Percentiles rank a stretch among this genome's conserved stretches.
Conservation (phyloP, 805 yeast species). For the Cephaloascus albidus region DNA sequence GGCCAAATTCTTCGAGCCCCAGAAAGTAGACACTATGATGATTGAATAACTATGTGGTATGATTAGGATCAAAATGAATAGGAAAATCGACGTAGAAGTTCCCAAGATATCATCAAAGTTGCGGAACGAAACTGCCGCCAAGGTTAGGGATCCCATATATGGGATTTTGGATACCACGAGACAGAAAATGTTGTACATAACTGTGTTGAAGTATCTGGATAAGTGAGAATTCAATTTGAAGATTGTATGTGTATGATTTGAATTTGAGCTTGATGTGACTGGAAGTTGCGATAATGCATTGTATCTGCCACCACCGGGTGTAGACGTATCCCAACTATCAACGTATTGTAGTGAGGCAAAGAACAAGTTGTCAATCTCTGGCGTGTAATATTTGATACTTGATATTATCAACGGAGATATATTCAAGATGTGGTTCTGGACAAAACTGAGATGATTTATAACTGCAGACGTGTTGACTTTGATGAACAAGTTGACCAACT, state of each 20-base stretch:
- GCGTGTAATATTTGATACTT: constrained; percentile 21
- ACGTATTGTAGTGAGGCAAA: constrained; percentile 25
- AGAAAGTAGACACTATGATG: constrained; percentile 29
- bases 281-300: no score
- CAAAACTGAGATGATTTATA: constrained; percentile 8
- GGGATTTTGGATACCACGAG: constrained; percentile 29
- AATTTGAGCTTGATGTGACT: no score
- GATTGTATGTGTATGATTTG: no score
- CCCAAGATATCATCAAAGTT: constrained; percentile 37
- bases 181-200: constrained; percentile 17
- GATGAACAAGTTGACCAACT: no score
- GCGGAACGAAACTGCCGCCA: constrained; percentile 33
- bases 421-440: constrained; percentile 22
- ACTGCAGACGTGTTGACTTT: no score
- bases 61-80: constrained; percentile 23
- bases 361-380: constrained; percentile 30
- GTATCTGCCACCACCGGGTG: no score
- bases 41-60: constrained; percentile 25
- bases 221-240: no score
- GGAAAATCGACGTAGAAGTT: constrained; percentile 26
- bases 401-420: constrained; percentile 29
- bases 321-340: no score
- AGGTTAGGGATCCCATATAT: constrained; percentile 26
- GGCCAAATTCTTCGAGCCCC: constrained; percentile 35
- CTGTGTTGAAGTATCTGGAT: constrained; percentile 13